Percentiles rank a stretch among this genome's conserved stretches.
phyloP scores from a whole-genome alignment of 352 stramenopile species.

The Elongisporangium undulatum region DNA sequence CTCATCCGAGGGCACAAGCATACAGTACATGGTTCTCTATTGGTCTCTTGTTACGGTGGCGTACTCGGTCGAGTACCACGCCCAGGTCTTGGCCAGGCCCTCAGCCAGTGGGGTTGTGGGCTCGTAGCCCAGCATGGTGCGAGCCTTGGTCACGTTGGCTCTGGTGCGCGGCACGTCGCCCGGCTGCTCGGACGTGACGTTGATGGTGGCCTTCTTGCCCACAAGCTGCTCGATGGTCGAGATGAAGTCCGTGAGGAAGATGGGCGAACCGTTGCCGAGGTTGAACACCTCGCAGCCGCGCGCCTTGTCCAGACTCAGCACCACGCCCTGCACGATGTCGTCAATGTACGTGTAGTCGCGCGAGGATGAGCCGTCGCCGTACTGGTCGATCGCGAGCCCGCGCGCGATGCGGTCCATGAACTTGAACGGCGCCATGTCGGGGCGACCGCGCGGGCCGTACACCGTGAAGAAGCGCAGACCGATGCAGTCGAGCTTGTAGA shows the following conservation, averaged over 20 bases:
- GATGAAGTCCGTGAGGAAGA: slow-evolving; percentile 94
- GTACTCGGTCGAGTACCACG: slow-evolving; percentile 90
- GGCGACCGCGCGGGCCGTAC: slow-evolving; percentile 93
- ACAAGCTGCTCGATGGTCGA: slow-evolving; percentile 91
- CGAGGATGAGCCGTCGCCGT: slow-evolving; percentile 93
- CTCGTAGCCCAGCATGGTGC: slow-evolving; percentile 93
- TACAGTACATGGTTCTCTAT: not conserved
- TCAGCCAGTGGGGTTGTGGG: slow-evolving; percentile 91
- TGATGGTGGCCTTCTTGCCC: slow-evolving; percentile 93
- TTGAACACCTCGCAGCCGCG: slow-evolving; percentile 96
- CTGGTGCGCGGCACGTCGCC: slow-evolving; percentile 96
- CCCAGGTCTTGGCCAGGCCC: slow-evolving; percentile 90
- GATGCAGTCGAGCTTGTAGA: slow-evolving; percentile 94
- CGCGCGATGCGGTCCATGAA: slow-evolving; percentile 95
- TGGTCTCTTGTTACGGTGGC: not conserved
- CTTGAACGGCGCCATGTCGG: slow-evolving; percentile 99
- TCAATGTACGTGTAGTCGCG: slow-evolving; percentile 99
- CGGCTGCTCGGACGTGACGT: slow-evolving; percentile 92
- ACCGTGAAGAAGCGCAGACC: slow-evolving; percentile 99
- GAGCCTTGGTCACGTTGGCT: slow-evolving; percentile 94
- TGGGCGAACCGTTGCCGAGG: slow-evolving; percentile 92
- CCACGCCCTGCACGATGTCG: slow-evolving; percentile 97
- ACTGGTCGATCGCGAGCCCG: slow-evolving; percentile 94
- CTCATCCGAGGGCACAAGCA: not conserved
- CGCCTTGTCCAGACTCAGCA: slow-evolving; percentile 65